Evolutionary conservation across 208 protist genomes (phyloP), one percentile per base, ranked within the genome.

Genomic region (Novymonas esmeraldas): DNA sequence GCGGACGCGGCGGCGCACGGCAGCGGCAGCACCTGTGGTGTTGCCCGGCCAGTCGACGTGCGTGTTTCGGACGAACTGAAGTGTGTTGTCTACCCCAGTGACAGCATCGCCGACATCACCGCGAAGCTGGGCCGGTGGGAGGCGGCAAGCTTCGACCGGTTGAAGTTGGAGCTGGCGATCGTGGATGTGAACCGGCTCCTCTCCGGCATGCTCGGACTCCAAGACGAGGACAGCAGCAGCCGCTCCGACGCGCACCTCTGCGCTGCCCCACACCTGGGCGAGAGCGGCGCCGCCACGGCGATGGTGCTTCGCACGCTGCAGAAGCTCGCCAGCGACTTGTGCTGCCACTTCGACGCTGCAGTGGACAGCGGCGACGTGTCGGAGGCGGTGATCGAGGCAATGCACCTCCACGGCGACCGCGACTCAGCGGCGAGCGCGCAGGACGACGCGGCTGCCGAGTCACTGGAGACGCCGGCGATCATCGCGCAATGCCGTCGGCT

Each of bases 161-260:
- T 95, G 10, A 79, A 90, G 55, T 59, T 95, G n/a, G 86, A 95
- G 67, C 66, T 93, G 24, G 90, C 90, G 28, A 87, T 93, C 61
- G 78, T 87, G 26, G 84, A 95, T 44, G 82, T 76, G 3, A 78
- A 72, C 41, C 69, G 72, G 26, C 51, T 92, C 3, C 45, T 95
- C 3, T 82, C 86, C 1, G 63, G 70, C 50, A 77, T 91, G 73
- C 72, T 95, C 18, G 67, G 79, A 16, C 74, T 92, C 20, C 69
- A 78, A 36, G 72, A 73, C 22, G 61, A 70, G 16, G 71, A 64
- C 55, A 49, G 31, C 28, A 29, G 42, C n/a, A 36, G 31, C 5
- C 38, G 36, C 24, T 50, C 41, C 34, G 46, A 68, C 14, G 41
- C 63, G 7, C 58, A 56, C 28, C 65, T 94, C 2, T 49, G 68